Percentiles rank a stretch among this genome's conserved stretches.
These are phyloP conservation scores for Pseudoturritis turrita DNA, from an alignment of 345 rosid species.

Conservation along the genomic window DNA sequence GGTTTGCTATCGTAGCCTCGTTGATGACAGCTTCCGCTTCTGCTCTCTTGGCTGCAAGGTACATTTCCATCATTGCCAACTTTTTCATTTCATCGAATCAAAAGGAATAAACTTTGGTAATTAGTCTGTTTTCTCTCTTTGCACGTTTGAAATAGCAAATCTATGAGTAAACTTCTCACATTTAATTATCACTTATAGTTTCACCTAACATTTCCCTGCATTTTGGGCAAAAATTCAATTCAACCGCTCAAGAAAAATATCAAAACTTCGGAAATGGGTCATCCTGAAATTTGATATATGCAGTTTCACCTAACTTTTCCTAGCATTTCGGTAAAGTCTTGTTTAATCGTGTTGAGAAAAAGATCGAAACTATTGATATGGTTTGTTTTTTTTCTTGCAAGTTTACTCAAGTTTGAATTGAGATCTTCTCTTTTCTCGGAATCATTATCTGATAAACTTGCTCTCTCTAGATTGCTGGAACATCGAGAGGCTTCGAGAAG, in stretches of 20 bases:
- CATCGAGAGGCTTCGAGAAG: conserved; percentile 54
- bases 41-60: conserved; percentile 99
- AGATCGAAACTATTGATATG: neutral
- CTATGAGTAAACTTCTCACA: neutral
- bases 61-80: conserved; percentile 6
- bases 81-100: neutral
- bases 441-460: neutral
- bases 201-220: conserved; percentile 11
- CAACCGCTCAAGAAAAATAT: neutral
- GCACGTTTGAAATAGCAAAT: conserved; percentile 11
- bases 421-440: neutral
- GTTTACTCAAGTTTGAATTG: neutral
- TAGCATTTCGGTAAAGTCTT: neutral
- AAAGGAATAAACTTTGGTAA: conserved; percentile 4
- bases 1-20: conserved; percentile 91
- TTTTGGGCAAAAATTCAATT: neutral
- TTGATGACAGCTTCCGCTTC: conserved; percentile 90
- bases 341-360: neutral
- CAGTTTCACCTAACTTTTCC: conserved; percentile 9
- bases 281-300: conserved; percentile 2
- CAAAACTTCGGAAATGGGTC: conserved; percentile 16
- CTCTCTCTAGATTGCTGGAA: conserved; percentile 56
- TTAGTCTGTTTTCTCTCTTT: conserved; percentile 1
- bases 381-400: neutral
- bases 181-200: neutral